A percentile compares a stretch with the other conserved stretches of the same genome.
phyloP scores from a whole-genome alignment of 1,284 basidiomycete genomes.

The Earliella scabrosa region DNA sequence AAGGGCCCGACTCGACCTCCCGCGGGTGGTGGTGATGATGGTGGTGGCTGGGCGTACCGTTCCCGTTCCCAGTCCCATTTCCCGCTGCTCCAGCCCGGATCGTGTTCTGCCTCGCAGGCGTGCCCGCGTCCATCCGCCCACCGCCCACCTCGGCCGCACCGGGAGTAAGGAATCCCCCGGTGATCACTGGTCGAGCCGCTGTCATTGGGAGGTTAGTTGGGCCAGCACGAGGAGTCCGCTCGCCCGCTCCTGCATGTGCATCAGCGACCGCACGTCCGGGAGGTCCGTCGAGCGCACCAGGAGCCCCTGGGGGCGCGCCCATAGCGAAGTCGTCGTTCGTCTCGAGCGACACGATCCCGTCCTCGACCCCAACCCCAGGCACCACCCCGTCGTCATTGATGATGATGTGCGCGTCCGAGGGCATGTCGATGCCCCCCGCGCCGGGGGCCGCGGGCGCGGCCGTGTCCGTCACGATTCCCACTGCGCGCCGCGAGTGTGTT shows the following conservation, averaged over 20 bases:
- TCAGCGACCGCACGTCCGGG: slow-evolving; percentile 29
- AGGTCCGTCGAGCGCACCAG: slow-evolving; percentile 65
- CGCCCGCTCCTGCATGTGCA: slow-evolving; percentile 30
- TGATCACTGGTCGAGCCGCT: slow-evolving; percentile 15
- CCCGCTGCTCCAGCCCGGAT: slow-evolving; percentile 21
- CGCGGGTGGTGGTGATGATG: slow-evolving; percentile 40
- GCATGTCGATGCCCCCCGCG: slow-evolving; percentile 45
- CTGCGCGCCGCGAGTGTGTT: slow-evolving; percentile 48
- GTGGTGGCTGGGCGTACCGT: slow-evolving; percentile 9
- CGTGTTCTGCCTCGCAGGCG: slow-evolving; percentile 15
- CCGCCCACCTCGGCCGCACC: slow-evolving; percentile 1
- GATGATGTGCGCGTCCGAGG: slow-evolving; percentile 67
- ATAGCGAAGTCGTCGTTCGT: slow-evolving; percentile 81
- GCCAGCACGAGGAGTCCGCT: slow-evolving; percentile 36
- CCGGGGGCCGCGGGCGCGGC: slow-evolving; percentile 37
- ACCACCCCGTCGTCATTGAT: slow-evolving; percentile 60
- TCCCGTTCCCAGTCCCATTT: slow-evolving; percentile 4
- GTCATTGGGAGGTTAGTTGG: slow-evolving; percentile 33
- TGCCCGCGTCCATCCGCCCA: neutral
- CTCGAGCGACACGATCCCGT: slow-evolving; percentile 72
- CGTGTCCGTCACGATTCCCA: slow-evolving; percentile 67
- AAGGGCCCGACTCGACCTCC: slow-evolving; percentile 59
- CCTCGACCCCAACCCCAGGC: slow-evolving; percentile 61
- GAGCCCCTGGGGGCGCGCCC: slow-evolving; percentile 84
- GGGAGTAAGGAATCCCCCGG: slow-evolving; percentile 14